These are phyloP conservation scores for Colletotrichum sp. DNA, from an alignment of 2,329 filamentous ascomycete species.

Conservation along the genomic window DNA sequence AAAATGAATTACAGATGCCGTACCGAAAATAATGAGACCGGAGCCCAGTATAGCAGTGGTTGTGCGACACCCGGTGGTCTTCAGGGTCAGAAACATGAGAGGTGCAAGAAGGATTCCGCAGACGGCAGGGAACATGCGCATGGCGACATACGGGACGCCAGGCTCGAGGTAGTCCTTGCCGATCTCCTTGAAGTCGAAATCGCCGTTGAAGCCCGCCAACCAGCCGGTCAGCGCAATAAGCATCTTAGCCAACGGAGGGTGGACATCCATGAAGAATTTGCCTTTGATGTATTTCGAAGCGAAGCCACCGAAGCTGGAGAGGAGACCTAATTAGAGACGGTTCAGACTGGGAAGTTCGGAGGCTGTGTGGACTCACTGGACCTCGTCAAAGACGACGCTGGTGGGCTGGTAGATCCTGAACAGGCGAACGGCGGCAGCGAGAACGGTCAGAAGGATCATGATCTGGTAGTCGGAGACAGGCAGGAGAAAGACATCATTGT, in stretches of 20 bases:
- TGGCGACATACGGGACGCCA: constrained; percentile 93
- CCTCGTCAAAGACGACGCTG: constrained; percentile 98
- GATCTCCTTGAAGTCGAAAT: constrained; percentile 99
- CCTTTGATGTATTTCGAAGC: constrained; percentile 99
- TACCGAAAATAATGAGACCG: constrained; percentile 89
- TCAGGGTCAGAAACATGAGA: constrained; percentile 92
- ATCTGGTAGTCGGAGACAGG: constrained; percentile 84
- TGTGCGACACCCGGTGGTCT: constrained; percentile 87
- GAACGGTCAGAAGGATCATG: constrained; percentile 72
- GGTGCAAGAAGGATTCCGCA: constrained; percentile 89
- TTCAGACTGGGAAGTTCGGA: background rate
- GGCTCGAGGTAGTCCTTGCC: constrained; percentile 98
- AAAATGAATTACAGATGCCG: constrained; percentile 34
- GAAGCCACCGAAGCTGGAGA: constrained; percentile 88
- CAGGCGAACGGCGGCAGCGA: constrained; percentile 81
- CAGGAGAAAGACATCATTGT: constrained; percentile 92
- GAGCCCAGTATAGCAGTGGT: constrained; percentile 84
- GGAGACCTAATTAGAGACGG: background rate
- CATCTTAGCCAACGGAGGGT: constrained; percentile 95
- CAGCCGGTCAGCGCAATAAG: constrained; percentile 95
- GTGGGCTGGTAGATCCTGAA: constrained; percentile 96
- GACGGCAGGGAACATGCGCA: constrained; percentile 91
- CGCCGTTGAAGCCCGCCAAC: constrained; percentile 91
- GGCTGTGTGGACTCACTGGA: constrained; percentile 74
- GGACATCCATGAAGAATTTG: constrained; percentile 99